These are phyloP conservation scores for Aspergillus glaucus DNA, from an alignment of 2,329 filamentous ascomycete species.

Conservation along the genomic window DNA sequence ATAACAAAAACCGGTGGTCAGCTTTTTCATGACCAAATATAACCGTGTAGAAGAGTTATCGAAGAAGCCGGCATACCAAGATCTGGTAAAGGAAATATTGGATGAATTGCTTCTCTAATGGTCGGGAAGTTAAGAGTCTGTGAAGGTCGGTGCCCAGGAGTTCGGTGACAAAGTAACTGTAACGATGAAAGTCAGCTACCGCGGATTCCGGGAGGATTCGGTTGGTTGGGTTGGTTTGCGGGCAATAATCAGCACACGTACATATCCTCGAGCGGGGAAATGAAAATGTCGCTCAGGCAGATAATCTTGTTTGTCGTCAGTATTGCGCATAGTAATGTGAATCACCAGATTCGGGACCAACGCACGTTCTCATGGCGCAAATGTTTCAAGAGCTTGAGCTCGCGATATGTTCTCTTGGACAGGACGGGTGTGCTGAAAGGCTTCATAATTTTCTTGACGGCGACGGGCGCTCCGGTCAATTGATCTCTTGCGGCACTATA, in stretches of 20 bases:
- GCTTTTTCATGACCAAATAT: neutral
- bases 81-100: constrained; percentile 99
- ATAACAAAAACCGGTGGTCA: constrained; percentile 14
- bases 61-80: constrained; percentile 58
- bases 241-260: constrained; percentile 37
- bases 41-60: neutral
- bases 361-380: constrained; percentile 90
- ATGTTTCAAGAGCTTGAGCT: constrained; percentile 95
- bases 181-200: constrained; percentile 7
- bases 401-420: constrained; percentile 94
- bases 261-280: constrained; percentile 98
- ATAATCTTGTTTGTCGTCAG: constrained; percentile 62
- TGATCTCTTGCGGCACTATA: constrained; percentile 90
- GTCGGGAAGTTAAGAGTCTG: constrained; percentile 86
- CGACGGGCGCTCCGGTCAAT: constrained; percentile 92
- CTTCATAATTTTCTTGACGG: constrained; percentile 99
- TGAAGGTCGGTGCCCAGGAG: constrained; percentile 94
- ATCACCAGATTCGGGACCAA: constrained; percentile 5
- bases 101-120: constrained; percentile 98
- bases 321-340: neutral
- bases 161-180: constrained; percentile 95
- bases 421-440: constrained; percentile 98
- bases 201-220: neutral
- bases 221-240: neutral
- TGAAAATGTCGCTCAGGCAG: constrained; percentile 98